Evolutionary conservation across 2,329 filamentous ascomycete genomes (phyloP).

Genomic region (Nothopassalora personata): DNA sequence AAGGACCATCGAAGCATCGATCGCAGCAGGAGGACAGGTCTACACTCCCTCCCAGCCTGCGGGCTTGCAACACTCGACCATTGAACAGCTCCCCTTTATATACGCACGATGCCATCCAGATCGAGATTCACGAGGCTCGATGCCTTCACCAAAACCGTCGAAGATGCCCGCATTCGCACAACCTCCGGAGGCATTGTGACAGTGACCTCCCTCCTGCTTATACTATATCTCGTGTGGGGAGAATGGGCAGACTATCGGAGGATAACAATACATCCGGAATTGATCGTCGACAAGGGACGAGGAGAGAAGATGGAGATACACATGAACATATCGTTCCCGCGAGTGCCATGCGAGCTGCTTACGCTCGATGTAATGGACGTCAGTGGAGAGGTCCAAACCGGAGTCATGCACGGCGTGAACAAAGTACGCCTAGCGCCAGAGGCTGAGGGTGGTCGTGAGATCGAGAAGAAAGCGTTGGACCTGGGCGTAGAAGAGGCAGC

Average conservation of each 20-base stretch:
- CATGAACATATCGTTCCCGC: conserved; percentile 92
- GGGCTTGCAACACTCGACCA: conserved; percentile 10
- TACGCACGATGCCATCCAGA: conserved; percentile 68
- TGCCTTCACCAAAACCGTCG: conserved; percentile 91
- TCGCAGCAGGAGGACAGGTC: background rate
- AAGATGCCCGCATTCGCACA: conserved; percentile 93
- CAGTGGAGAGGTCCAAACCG: conserved; percentile 91
- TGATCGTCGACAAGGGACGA: conserved; percentile 94
- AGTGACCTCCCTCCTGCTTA: conserved; percentile 79
- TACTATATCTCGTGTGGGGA: conserved; percentile 83
- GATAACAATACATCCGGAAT: conserved; percentile 79
- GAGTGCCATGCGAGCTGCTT: conserved; percentile 87
- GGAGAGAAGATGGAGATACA: conserved; percentile 99
- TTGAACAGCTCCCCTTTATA: background rate
- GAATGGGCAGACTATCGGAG: conserved; percentile 94
- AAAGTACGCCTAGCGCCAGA: conserved; percentile 76
- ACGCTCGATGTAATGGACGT: conserved; percentile 99
- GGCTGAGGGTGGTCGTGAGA: conserved; percentile 68
- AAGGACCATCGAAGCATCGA: background rate
- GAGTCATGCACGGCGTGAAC: conserved; percentile 84
- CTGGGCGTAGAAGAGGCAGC: conserved; percentile 64
- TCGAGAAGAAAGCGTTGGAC: conserved; percentile 63
- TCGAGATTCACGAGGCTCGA: conserved; percentile 94
- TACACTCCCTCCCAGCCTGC: conserved; percentile 10
- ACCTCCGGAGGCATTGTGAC: conserved; percentile 95